A percentile compares a stretch with the other conserved stretches of the same genome.
Conservation (phyloP, 352 stramenopile species). For the Phytophthora rubi region DNA sequence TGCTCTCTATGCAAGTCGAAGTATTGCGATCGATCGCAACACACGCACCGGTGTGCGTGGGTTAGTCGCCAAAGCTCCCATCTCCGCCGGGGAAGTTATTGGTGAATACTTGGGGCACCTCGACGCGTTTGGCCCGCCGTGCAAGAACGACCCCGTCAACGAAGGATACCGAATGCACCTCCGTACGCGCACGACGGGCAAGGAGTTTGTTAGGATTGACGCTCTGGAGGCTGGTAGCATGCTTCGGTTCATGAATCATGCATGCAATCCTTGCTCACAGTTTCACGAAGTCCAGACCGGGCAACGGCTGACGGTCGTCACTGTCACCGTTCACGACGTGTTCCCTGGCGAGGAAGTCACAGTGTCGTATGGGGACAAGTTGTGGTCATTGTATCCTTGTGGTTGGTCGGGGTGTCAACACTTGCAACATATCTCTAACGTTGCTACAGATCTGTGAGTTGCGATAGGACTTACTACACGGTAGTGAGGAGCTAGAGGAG, state of each 20-base stretch:
- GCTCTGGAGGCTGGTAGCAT: background rate
- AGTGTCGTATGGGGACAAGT: background rate
- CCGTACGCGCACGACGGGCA: background rate
- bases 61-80: background rate
- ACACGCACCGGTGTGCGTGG: background rate
- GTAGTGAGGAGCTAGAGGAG: too few relatives aligned
- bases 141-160: background rate
- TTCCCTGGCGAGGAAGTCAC: slow-evolving; percentile 1
- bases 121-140: background rate
- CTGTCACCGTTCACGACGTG: background rate
- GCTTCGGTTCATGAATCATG: background rate
- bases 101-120: background rate
- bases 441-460: too few relatives aligned
- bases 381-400: background rate
- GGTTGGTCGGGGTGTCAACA: slow-evolving; percentile 4
- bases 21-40: background rate
- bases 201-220: background rate
- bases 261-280: background rate
- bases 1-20: background rate
- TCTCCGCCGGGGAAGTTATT: background rate
- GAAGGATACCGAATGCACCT: slow-evolving; percentile 1
- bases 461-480: too few relatives aligned
- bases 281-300: background rate
- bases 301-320: background rate
- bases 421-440: background rate